Percentiles rank a stretch among this genome's conserved stretches.
Evolutionary conservation across 495 filamentous ascomycete genomes (phyloP).

Genomic region (Penicillium cosmopolitanum): DNA sequence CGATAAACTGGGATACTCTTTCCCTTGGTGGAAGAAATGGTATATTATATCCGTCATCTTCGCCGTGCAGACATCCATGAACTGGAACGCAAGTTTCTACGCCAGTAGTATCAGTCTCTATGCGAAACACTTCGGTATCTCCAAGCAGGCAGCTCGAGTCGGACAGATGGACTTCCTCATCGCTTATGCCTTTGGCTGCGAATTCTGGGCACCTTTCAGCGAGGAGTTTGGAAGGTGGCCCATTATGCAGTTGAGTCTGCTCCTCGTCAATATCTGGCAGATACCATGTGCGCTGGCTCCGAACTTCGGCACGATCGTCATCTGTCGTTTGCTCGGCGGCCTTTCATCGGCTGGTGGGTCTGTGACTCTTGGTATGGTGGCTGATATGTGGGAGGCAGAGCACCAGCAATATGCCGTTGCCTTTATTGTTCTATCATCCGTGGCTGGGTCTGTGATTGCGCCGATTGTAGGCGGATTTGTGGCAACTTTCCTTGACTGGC

Average conservation of each 20-base stretch:
- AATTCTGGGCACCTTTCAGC: slow-evolving; percentile 83
- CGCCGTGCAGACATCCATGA: slow-evolving; percentile 79
- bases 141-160: slow-evolving; percentile 63
- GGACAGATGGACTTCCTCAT: slow-evolving; percentile 75
- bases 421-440: slow-evolving; percentile 77
- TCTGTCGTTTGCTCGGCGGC: slow-evolving; percentile 68
- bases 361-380: slow-evolving; percentile 84
- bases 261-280: slow-evolving; percentile 77
- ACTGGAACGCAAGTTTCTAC: slow-evolving; percentile 80
- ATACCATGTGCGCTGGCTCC: slow-evolving; percentile 72
- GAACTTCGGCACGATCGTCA: slow-evolving; percentile 69
- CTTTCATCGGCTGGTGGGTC: slow-evolving; percentile 77
- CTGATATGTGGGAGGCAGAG: slow-evolving; percentile 77
- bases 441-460: slow-evolving; percentile 75
- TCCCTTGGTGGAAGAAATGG: slow-evolving; percentile 73
- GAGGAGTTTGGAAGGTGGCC: slow-evolving; percentile 78
- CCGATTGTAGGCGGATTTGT: slow-evolving; percentile 82
- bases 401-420: slow-evolving; percentile 68
- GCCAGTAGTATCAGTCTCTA: slow-evolving; percentile 67
- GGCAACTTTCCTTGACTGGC: slow-evolving; percentile 65
- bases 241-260: slow-evolving; percentile 69
- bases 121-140: slow-evolving; percentile 64
- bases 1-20: slow-evolving; percentile 67
- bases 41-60: slow-evolving; percentile 74
- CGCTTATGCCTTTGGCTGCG: slow-evolving; percentile 78